These are phyloP conservation scores for Thielaviopsis populi DNA, from an alignment of 2,329 filamentous ascomycete genomes.

Conservation along the genomic window DNA sequence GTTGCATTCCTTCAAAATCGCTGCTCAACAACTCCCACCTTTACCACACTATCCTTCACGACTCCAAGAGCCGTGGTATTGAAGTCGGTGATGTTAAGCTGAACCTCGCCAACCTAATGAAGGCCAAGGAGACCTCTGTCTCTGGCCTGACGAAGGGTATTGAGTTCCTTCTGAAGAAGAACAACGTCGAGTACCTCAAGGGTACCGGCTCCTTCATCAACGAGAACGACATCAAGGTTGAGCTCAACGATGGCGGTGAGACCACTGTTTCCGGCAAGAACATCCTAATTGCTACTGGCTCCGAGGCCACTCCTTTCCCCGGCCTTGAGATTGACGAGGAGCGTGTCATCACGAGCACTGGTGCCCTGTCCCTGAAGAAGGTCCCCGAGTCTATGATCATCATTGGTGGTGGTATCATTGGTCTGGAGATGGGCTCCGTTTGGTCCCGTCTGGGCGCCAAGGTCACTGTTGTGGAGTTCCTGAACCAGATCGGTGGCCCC, in stretches of 20 bases:
- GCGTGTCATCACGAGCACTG: constrained; percentile 91
- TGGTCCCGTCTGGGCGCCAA: constrained; percentile 90
- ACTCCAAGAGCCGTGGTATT: constrained; percentile 93
- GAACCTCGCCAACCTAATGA: constrained; percentile 92
- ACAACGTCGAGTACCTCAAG: constrained; percentile 96
- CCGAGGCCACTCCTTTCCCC: constrained; percentile 90
- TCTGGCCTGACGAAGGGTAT: constrained; percentile 85
- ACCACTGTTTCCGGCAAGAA: constrained; percentile 81
- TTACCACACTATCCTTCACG: constrained; percentile 93
- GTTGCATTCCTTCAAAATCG: constrained; percentile 98
- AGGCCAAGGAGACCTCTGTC: constrained; percentile 92
- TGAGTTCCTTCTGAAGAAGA: constrained; percentile 98
- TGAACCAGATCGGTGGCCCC: constrained; percentile 89
- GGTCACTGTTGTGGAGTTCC: constrained; percentile 94
- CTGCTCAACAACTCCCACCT: constrained; percentile 99
- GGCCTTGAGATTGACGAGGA: constrained; percentile 94
- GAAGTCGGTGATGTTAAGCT: constrained; percentile 95
- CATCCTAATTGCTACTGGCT: constrained; percentile 93
- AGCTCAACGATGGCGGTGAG: constrained; percentile 82
- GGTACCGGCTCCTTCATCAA: constrained; percentile 75
- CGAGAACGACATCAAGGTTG: constrained; percentile 83
- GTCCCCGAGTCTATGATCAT: constrained; percentile 95
- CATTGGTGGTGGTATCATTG: constrained; percentile 96
- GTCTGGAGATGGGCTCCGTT: constrained; percentile 94
- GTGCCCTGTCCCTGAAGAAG: constrained; percentile 74